Base-by-base conservation (phyloP, 2,329 filamentous ascomycete genomes). In the Fusarium tuaranense region DNA sequence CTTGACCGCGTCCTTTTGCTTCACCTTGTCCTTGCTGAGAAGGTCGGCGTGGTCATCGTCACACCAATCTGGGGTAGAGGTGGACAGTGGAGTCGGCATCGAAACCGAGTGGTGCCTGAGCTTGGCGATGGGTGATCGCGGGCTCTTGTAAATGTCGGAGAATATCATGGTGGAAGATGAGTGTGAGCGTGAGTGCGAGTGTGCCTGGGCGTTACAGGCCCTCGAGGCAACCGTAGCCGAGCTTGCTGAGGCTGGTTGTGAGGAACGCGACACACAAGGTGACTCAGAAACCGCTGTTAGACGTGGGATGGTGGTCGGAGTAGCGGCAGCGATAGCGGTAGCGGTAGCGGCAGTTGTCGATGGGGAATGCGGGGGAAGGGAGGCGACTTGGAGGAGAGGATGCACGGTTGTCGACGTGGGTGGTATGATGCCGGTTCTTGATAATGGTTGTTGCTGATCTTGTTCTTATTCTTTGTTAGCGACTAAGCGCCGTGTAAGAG, bases 1-100 rank as follows among this genome's bases (percentile, higher is more conserved):
- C 77, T 85, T 89, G 39, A 92, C 87, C 14, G 91, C 91, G 46
- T 91, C 89, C 78, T 92, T 92, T 75, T 91, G 89, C 82, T 88
- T 91, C 30, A 81, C 71, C 80, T 92, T 92, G 79, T 92, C 91
- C 77, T 86, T 88, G 79, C 88, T 91, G 60, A 91, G 81, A 7
- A 92, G 84, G 78, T 92, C 91, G 22, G 88, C 86, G 70, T 92
- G 88, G 76, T 90, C 88, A 76, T 91, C 84, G 51, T 83, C 79
- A n/a, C 78, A 77, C 83, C 83, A 84, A 53, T 80, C 81, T 65
- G 78, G 80, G 70, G 78, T 74, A 66, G 69, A 63, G 65, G 77
- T 69, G 70, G 80, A 71, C 76, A 80, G 75, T 79, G 72, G 51
- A 71, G 76, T 72, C 25, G 80, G 77, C n/a, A 81, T 69, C 55